Conservation (phyloP, 495 filamentous ascomycete genomes). For the Lichenothelia convexa region DNA sequence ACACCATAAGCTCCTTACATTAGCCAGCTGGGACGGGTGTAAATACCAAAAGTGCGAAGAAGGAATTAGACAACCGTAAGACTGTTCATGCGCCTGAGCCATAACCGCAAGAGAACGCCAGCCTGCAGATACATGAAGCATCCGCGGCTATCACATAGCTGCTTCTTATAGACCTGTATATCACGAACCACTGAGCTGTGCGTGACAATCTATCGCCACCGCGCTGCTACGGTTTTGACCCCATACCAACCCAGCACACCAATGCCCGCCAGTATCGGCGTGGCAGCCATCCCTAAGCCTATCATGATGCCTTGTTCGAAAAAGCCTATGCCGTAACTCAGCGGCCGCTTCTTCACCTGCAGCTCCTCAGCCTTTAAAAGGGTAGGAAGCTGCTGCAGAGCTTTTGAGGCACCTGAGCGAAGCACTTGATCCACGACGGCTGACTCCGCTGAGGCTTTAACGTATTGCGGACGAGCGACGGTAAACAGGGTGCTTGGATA, state of each 20-base stretch:
- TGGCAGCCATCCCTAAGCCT: conserved; percentile 12
- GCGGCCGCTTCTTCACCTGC: conserved; percentile 23
- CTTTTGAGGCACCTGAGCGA: conserved; percentile 5
- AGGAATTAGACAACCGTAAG: no score
- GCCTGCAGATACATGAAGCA: no score
- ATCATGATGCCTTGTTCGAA: conserved; percentile 34
- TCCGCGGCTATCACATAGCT: no score
- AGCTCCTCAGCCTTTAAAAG: conserved; percentile 16
- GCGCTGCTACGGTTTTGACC: not conserved
- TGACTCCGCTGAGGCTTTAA: conserved; percentile 8
- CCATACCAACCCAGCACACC: conserved; percentile 2
- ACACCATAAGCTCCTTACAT: no score
- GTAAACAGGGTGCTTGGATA: conserved; percentile 25
- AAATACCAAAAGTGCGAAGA: no score
- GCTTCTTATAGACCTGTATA: no score
- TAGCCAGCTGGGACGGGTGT: no score
- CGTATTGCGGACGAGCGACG: conserved; percentile 23
- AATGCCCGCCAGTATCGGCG: conserved; percentile 7
- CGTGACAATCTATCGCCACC: no score
- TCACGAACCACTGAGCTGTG: no score
- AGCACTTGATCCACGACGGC: conserved; percentile 6
- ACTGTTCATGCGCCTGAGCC: no score
- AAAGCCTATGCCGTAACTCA: conserved; percentile 27
- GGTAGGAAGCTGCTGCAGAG: conserved; percentile 14
- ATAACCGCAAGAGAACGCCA: no score